Evolutionary conservation across 805 yeast genomes (phyloP).

Genomic region (Myxozyma nipponensis): DNA sequence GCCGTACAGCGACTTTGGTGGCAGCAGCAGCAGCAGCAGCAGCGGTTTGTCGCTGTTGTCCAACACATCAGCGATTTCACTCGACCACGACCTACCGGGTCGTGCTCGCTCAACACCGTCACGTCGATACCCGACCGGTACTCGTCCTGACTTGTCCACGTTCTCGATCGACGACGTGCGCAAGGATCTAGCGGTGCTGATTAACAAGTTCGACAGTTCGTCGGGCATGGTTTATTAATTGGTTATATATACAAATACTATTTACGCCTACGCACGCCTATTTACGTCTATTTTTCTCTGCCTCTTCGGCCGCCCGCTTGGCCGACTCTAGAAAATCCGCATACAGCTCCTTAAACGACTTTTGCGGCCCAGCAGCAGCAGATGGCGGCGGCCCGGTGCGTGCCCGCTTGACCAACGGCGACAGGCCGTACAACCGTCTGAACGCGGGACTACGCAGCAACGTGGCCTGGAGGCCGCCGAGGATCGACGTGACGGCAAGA

Average conservation of each 20-base stretch:
- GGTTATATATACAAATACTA: not conserved
- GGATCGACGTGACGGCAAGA: slow-evolving; percentile 74
- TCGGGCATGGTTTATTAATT: slow-evolving; percentile 10
- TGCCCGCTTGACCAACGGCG: slow-evolving; percentile 55
- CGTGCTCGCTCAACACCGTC: not conserved
- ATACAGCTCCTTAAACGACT: slow-evolving; percentile 7
- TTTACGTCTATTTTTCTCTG: not conserved
- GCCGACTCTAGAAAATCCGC: slow-evolving; percentile 16
- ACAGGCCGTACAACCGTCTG: slow-evolving; percentile 55
- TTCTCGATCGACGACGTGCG: slow-evolving; percentile 4
- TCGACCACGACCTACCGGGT: not conserved
- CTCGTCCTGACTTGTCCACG: not conserved
- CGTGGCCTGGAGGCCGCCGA: slow-evolving; percentile 68
- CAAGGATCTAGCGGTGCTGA: not conserved
- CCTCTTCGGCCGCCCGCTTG: slow-evolving; percentile 17
- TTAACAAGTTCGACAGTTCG: slow-evolving; percentile 4
- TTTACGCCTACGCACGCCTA: not conserved
- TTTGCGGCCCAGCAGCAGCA: not conserved
- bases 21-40: no score
- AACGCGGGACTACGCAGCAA: slow-evolving; percentile 57
- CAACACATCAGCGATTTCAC: not conserved
- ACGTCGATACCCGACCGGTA: not conserved
- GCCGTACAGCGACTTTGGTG: slow-evolving; percentile 6
- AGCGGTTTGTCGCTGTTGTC: not conserved
- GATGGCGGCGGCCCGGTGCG: not conserved